Base-by-base conservation (phyloP, 805 yeast genomes). In the Starmerella vitae region DNA sequence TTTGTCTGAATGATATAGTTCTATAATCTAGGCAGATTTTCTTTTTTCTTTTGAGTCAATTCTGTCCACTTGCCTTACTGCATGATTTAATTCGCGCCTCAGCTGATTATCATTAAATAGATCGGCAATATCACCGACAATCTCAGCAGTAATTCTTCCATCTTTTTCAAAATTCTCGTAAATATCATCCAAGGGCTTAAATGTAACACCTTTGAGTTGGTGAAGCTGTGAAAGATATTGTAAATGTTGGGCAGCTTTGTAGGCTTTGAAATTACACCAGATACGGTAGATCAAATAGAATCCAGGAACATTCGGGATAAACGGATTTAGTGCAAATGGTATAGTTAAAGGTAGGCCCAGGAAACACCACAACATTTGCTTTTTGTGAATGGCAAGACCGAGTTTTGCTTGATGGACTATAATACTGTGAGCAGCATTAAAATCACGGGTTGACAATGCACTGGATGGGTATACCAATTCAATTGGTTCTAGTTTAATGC, bases 241-340 rank as follows among this genome's bases (percentile, higher is more conserved):
- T 44, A 86, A 59, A 54, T 83, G 91, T 45, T 67, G 63, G 4
- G 82, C 79, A 0, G 95, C 95, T 30, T 71, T 56, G 44, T 69
- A 63, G 0, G 94, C 94, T 50, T 78, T 79, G 54, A 76, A 67
- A 56, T 88, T 83, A 55, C 94, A 83, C 61, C 84, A 86, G 15
- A 79, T 67, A 44, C 97, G 66, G 55, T 79, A 86, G 3, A 79
- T 66, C 31, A 86, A 59, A 52, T 84, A 88, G 53, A 88, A 79
- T 0, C 94, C 94, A 0, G 97, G 97, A 17, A 86, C 71, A 51
- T 86, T 86, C 17, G 97, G 97, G 3, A 85, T 57, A n/a, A 86
- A 66, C 0, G 97, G 97, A 0, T 88, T 54, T 31, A 84, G 50
- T 0, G 83, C 85, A 31, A 86, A 57, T 2, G 97, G 97, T 3